Conservation (phyloP, 495 filamentous ascomycete species). For the Bacidia gigantensis region DNA sequence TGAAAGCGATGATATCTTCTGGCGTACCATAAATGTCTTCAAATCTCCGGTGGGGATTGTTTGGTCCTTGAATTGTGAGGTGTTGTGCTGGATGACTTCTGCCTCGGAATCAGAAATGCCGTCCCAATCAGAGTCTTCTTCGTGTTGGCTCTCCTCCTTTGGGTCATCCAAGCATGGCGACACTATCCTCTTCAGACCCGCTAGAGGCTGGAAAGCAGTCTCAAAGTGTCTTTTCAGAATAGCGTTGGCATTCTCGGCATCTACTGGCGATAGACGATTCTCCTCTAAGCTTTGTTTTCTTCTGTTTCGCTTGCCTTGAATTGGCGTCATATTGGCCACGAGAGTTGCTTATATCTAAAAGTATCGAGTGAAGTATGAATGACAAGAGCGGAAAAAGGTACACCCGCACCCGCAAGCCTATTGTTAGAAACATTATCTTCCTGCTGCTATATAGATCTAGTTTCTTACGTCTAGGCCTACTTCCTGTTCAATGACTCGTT, state of each 20-base stretch:
- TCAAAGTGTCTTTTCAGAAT: conserved; percentile 77
- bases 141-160: conserved; percentile 16
- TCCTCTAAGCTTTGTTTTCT: conserved; percentile 8
- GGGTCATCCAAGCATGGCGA: conserved; percentile 5
- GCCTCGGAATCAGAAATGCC: conserved; percentile 45
- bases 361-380: too few relatives aligned
- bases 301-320: conserved; percentile 24
- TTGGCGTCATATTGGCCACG: conserved; percentile 16
- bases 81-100: conserved; percentile 56
- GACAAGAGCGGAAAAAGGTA: neutral
- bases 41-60: conserved; percentile 49
- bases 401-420: too few relatives aligned
- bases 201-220: conserved; percentile 65
- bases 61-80: conserved; percentile 24
- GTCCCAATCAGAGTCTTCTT: conserved; percentile 42
- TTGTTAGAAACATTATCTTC: too few relatives aligned
- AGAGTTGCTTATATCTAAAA: too few relatives aligned
- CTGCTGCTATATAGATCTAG: neutral
- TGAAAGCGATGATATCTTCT: neutral
- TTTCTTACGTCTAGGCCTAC: neutral
- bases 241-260: conserved; percentile 28
- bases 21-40: conserved; percentile 62
- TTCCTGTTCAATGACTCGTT: conserved; percentile 68
- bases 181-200: conserved; percentile 18
- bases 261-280: neutral